phyloP scores from a whole-genome alignment of 192 early-diverging fungal genomes.

The Fimicolochytrium jonesii region DNA sequence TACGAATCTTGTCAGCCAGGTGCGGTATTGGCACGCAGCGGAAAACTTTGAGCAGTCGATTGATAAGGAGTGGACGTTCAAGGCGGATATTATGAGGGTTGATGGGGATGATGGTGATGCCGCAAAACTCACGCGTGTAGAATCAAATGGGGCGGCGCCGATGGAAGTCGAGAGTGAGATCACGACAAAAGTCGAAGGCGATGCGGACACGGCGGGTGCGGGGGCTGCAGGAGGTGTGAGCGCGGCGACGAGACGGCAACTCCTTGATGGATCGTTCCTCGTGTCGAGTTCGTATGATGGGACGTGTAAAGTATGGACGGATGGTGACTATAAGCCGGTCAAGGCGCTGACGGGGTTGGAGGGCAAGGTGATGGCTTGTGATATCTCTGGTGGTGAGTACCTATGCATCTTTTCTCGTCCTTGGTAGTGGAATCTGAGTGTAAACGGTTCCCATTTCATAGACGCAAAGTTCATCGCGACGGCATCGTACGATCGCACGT shows the following conservation, averaged over 20 bases:
- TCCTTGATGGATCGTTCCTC: slow-evolving; percentile 71
- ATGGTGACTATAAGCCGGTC: slow-evolving; percentile 89
- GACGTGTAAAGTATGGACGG: slow-evolving; percentile 86
- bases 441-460: slow-evolving; percentile 5
- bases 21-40: slow-evolving; percentile 53
- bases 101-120: not conserved
- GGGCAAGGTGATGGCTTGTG: slow-evolving; percentile 85
- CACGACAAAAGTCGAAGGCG: slow-evolving; percentile 5
- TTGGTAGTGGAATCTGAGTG: not conserved
- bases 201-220: slow-evolving; percentile 21
- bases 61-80: slow-evolving; percentile 26
- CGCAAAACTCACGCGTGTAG: too few species aligned
- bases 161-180: not conserved
- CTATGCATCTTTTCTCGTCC: not conserved
- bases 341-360: slow-evolving; percentile 84
- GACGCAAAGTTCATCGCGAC: slow-evolving; percentile 85
- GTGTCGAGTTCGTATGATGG: slow-evolving; percentile 84
- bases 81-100: not conserved
- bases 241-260: slow-evolving; percentile 29
- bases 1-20: slow-evolving; percentile 79
- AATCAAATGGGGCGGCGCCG: too few species aligned
- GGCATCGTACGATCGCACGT: slow-evolving; percentile 86
- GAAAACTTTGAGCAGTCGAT: slow-evolving; percentile 32
- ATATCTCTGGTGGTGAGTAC: slow-evolving; percentile 56
- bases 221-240: not conserved